Evolutionary conservation across 164 flowering plant species (phyloP).

Genomic region (Litsea cubeba): DNA sequence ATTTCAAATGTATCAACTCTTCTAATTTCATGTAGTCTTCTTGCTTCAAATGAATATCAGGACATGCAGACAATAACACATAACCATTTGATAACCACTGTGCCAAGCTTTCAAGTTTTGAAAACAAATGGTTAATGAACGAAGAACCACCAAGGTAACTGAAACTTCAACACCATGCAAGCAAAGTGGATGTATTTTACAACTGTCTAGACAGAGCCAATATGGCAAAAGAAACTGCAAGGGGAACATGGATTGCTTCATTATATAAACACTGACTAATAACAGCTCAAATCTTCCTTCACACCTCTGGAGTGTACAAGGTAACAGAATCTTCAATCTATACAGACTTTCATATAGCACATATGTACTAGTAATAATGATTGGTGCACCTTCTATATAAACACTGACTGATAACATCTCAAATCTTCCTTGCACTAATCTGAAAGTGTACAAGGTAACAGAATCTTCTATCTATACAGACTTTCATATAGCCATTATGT

Average conservation of each 20-base stretch:
- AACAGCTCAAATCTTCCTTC: not conserved
- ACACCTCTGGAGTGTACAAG: not conserved
- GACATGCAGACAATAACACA: too few relatives aligned
- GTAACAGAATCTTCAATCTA: not conserved
- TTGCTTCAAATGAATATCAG: too few relatives aligned
- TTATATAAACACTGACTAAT: not conserved
- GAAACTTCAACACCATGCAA: not conserved
- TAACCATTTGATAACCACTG: not conserved
- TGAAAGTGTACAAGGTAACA: not conserved
- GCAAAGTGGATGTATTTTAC: not conserved
- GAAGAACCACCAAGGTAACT: not conserved
- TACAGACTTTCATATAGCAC: not conserved
- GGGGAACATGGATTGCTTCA: not conserved
- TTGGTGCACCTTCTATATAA: too few relatives aligned
- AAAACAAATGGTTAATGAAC: not conserved
- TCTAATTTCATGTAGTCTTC: not conserved
- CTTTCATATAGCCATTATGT: not conserved
- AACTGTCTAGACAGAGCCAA: not conserved
- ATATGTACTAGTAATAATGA: not conserved
- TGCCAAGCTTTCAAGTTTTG: not conserved
- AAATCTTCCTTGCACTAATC: too few relatives aligned
- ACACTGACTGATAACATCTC: too few relatives aligned
- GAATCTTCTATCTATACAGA: not conserved
- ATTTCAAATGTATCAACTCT: not conserved
- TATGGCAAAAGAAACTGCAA: not conserved